These are phyloP conservation scores for Drosera capensis DNA, from an alignment of 148 eudicot species.

Conservation along the genomic window DNA sequence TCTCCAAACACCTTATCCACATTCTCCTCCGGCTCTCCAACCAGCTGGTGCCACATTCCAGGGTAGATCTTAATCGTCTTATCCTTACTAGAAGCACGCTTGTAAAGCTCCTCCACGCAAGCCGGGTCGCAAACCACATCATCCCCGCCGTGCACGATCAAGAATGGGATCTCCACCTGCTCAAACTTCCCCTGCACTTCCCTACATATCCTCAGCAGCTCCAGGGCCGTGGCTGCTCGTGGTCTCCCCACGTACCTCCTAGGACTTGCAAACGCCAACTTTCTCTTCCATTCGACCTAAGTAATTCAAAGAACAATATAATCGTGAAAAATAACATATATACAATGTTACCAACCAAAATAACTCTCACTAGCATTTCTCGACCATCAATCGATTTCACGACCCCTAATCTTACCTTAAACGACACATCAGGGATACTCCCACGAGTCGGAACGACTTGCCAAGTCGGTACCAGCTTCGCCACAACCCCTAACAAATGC, in stretches of 20 bases:
- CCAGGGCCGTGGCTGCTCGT: conserved; percentile 77
- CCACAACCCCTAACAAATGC: conserved; percentile 50
- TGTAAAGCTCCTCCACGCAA: conserved; percentile 62
- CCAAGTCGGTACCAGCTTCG: conserved; percentile 70
- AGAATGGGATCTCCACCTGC: conserved; percentile 47
- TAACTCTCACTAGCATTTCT: not conserved
- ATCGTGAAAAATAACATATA: not conserved
- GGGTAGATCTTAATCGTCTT: conserved; percentile 72
- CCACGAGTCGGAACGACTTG: conserved; percentile 86
- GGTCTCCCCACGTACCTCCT: conserved; percentile 49
- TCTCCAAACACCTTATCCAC: conserved; percentile 82
- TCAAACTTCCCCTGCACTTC: conserved; percentile 56
- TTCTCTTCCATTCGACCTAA: conserved; percentile 78
- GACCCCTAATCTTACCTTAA: conserved; percentile 24
- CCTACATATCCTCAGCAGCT: conserved; percentile 60
- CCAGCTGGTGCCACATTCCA: conserved; percentile 89
- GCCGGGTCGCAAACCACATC: conserved; percentile 78
- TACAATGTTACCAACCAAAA: not conserved
- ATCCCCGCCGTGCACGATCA: conserved; percentile 70
- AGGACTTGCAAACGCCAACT: conserved; percentile 69
- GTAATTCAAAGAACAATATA: not conserved
- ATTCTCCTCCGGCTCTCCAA: conserved; percentile 63
- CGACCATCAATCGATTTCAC: not conserved
- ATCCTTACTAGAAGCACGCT: conserved; percentile 54
- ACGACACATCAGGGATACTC: conserved; percentile 64